Base-by-base conservation (phyloP, 352 stramenopile genomes). In the Bremia lactucae region DNA sequence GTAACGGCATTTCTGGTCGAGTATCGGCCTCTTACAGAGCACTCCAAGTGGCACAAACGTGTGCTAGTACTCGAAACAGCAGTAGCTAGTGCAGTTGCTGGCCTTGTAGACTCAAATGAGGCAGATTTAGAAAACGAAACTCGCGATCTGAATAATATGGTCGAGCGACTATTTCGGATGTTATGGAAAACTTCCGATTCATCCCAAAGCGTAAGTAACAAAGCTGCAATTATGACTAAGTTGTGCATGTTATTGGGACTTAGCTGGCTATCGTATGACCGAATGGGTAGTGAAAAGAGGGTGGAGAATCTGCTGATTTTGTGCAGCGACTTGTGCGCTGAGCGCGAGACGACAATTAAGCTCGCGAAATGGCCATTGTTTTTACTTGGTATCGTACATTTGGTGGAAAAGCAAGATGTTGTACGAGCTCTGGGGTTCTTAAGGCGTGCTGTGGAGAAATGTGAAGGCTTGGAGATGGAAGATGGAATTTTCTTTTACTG, bases 401-500 rank as follows among this genome's bases (percentile, higher is more conserved):
- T 72, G 8, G 36, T 61, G 1, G 47, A 68, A 16, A 48, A 37
- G 4, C 37, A 50, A 5, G 56, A 80, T 7, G 29, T 41, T 23
- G 14, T 41, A 2, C 46, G 42, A 25, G 67, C 67, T 6, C 19
- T 82, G 16, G 6, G 22, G 8, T 61, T 43, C 28, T 69, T 87
- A 24, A 34, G 19, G 9, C 23, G 34, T n/a, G 60, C 46, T 0
- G 49, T 60, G 15, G 40, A 41, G 1, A 31, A 20, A 20, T 40
- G 22, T 11, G 14, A n/a, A 9, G 5, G 18, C 8, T 42, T 11
- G 1, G 20, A 21, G 18, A 19, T 13, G 2, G 33, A 40, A 2
- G 25, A 45, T 4, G 43, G 67, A 1, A 49, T 49, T 7, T 33
- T 80, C 8, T 52, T 59, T 21, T 88, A 82, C 37, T 88, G 75